Conservation (phyloP, 352 stramenopile species). For the Globisporangium radiosum region DNA sequence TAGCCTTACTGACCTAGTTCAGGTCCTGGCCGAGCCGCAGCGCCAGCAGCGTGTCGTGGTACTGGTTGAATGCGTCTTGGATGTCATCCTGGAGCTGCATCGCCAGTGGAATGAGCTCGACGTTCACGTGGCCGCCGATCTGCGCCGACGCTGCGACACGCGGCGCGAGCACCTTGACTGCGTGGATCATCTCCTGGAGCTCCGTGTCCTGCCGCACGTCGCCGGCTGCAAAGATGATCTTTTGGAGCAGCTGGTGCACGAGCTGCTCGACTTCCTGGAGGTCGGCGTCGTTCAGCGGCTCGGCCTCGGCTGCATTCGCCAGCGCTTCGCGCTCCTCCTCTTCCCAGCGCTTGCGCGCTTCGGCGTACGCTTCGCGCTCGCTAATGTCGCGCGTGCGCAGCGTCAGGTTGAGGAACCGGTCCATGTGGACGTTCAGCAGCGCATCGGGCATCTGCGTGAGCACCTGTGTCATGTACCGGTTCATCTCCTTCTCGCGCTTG, state of each 20-base stretch:
- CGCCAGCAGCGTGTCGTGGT: conserved; percentile 85
- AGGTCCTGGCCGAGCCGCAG: conserved; percentile 81
- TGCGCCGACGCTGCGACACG: conserved; percentile 77
- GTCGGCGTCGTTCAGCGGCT: conserved; percentile 83
- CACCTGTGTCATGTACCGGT: conserved; percentile 89
- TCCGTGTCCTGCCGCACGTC: conserved; percentile 86
- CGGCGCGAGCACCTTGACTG: conserved; percentile 82
- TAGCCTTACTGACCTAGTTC: conserved; percentile 26
- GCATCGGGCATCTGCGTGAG: conserved; percentile 87
- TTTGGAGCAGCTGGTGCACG: conserved; percentile 82
- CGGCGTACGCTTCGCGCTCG: conserved; percentile 82
- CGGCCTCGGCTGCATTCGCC: conserved; percentile 75
- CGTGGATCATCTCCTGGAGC: conserved; percentile 88
- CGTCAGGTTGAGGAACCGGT: conserved; percentile 86
- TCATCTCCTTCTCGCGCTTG: conserved; percentile 88
- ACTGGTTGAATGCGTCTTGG: conserved; percentile 88
- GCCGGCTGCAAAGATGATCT: conserved; percentile 84
- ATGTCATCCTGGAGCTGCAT: conserved; percentile 90
- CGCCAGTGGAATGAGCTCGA: conserved; percentile 81
- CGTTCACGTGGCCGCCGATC: conserved; percentile 84
- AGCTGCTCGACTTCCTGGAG: conserved; percentile 86
- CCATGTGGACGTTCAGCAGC: conserved; percentile 85
- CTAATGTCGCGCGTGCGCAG: conserved; percentile 83
- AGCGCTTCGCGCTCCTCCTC: conserved; percentile 84
- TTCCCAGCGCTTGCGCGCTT: conserved; percentile 83